Base-by-base conservation (phyloP, 225 moss, liverwort and hornwort genomes). In the Pseudisothecium myosuroides region DNA sequence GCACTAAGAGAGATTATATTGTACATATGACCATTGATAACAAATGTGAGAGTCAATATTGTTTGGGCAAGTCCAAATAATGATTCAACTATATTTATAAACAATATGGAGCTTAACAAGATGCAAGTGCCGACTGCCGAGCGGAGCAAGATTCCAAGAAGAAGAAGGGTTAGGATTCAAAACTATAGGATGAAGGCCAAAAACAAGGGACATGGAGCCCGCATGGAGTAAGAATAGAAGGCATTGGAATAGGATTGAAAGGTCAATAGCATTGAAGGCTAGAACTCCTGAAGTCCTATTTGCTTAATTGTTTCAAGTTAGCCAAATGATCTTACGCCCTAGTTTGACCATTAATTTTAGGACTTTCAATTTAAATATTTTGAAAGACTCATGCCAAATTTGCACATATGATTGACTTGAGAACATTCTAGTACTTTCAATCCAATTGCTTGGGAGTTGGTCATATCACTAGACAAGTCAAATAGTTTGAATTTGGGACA, bases 11-110 rank as follows among this genome's bases (percentile, higher is more conserved):
- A n/a, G n/a, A n/a, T n/a, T n/a, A n/a, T n/a, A n/a, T n/a, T n/a
- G n/a, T 68, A 6, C 4, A n/a, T 68, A 13, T 68, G 12, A 31
- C 7, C 7, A 68, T 22, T 21, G 7, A n/a, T 23, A n/a, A 6
- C 0, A 22, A 0, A n/a, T n/a, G n/a, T n/a, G 0, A 68, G n/a
- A 68, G 68, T 68, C 22, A 34, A 64, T 64, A 4, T n/a, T n/a
- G n/a, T n/a, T n/a, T n/a, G n/a, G n/a, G 17, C 5, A 9, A 32
- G 9, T 36, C 11, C 11, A 36, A 36, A 66, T 36, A 66, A 36
- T 36, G 36, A 10, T 36, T 29, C 18, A 19, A 36, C 6, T 66
- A 1, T 36, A 66, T 19, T 36, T 65, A 65, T 36, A 65, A 65
- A 5, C 34, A 66, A 65, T 65, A 65, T 65, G 9, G 7, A 34